Evolutionary conservation across 129 eudicot genomes (phyloP).

Genomic region (Dittrichia graveolens): DNA sequence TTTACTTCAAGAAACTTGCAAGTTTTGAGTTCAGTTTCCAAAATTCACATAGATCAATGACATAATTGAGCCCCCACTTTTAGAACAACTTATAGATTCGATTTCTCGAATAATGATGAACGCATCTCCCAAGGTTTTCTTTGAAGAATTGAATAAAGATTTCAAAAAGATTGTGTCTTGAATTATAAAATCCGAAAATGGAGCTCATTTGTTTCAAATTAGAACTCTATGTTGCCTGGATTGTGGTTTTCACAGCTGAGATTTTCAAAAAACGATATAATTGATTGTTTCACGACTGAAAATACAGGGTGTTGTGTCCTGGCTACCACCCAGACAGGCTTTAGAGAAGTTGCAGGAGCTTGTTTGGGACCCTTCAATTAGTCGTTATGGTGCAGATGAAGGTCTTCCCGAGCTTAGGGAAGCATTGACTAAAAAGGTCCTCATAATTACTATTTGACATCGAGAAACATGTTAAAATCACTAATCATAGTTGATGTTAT

Average conservation of each 20-base stretch:
- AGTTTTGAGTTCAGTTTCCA: conserved; percentile 11
- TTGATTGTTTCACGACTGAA: conserved; percentile 11
- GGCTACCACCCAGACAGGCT: conserved; percentile 92
- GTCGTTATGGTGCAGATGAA: conserved; percentile 97
- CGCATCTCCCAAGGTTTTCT: neutral
- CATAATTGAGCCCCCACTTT: conserved; percentile 5
- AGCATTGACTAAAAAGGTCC: conserved; percentile 84
- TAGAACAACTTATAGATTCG: conserved; percentile 15
- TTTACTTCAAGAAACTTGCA: conserved; percentile 14
- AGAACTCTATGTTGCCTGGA: conserved; percentile 4
- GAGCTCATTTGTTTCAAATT: neutral
- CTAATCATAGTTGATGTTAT: no score
- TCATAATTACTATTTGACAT: neutral
- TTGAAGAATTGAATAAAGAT: neutral
- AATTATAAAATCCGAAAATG: neutral
- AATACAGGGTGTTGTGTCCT: conserved; percentile 87
- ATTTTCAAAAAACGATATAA: conserved; percentile 9
- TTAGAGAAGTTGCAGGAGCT: conserved; percentile 73
- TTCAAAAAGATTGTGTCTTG: conserved; percentile 9
- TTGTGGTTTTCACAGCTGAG: neutral
- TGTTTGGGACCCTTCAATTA: conserved; percentile 80
- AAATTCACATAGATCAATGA: conserved; percentile 29
- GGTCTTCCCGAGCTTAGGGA: conserved; percentile 94
- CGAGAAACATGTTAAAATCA: no score
- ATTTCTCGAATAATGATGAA: conserved; percentile 7